These are phyloP conservation scores for Nicotiana obtusifolia DNA, from an alignment of 257 asterid species.

Conservation along the genomic window DNA sequence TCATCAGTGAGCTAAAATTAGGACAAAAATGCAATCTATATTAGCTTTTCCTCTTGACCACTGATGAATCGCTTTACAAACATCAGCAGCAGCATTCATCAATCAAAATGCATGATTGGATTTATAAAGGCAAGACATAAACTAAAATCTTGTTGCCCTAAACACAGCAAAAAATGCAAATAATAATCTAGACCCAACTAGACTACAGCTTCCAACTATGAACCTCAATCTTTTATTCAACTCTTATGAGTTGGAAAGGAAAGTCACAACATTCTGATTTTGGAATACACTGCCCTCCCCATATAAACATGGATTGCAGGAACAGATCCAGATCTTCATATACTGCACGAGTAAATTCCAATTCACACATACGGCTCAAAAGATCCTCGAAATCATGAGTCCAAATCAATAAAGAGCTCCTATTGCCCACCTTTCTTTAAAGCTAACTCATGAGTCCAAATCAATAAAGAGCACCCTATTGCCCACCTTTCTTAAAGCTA, in stretches of 20 bases:
- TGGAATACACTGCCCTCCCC: background rate
- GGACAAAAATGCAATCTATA: background rate
- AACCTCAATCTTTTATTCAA: background rate
- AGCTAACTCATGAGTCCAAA: background rate
- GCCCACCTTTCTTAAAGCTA: background rate
- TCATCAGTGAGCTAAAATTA: slow-evolving; percentile 67
- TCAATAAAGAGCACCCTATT: background rate
- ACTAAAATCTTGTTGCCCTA: background rate
- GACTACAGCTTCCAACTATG: background rate
- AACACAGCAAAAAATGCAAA: background rate
- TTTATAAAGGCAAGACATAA: background rate
- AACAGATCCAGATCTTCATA: background rate
- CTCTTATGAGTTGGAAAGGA: background rate
- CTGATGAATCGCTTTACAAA: background rate
- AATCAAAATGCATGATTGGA: background rate
- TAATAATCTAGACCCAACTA: background rate
- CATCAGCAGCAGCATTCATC: background rate
- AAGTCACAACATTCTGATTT: background rate
- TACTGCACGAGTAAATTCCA: background rate
- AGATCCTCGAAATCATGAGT: background rate
- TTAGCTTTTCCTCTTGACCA: background rate
- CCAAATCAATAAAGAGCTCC: background rate
- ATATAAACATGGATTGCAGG: background rate
- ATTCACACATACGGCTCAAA: background rate
- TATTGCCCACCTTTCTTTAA: background rate